phyloP scores from a whole-genome alignment of 495 filamentous ascomycete species.

The Neurospora terricola region DNA sequence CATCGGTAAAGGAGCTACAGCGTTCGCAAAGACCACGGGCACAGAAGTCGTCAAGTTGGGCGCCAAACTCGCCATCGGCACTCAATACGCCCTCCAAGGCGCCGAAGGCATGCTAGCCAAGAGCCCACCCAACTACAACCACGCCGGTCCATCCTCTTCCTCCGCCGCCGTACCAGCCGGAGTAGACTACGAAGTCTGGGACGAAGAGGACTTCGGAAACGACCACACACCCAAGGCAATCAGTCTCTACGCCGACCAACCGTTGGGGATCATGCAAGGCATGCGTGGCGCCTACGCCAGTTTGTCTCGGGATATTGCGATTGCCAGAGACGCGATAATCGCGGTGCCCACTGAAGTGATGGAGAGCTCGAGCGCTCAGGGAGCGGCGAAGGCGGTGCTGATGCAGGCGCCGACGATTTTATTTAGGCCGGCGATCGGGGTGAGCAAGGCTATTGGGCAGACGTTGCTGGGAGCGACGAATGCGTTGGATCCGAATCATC shows the following conservation, averaged over 20 bases:
- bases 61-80: conserved; percentile 89
- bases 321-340: conserved; percentile 82
- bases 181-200: conserved; percentile 38
- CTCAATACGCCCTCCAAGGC: conserved; percentile 79
- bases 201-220: conserved; percentile 54
- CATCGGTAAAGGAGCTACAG: conserved; percentile 77
- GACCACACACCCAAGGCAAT: conserved; percentile 54
- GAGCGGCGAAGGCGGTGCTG: conserved; percentile 69
- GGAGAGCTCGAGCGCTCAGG: conserved; percentile 74
- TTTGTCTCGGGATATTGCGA: conserved; percentile 74
- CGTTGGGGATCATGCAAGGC: conserved; percentile 75
- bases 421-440: conserved; percentile 80
- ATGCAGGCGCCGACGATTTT: conserved; percentile 83
- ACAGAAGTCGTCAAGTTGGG: conserved; percentile 86
- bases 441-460: conserved; percentile 80
- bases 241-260: conserved; percentile 87
- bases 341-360: conserved; percentile 88
- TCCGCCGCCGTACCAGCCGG: conserved; percentile 11
- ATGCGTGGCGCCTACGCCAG: conserved; percentile 71
- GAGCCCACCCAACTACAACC: conserved; percentile 20
- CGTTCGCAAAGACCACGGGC: conserved; percentile 87
- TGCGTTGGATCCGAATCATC: conserved; percentile 73
- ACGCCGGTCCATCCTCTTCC: conserved; percentile 1
- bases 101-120: conserved; percentile 68
- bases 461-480: conserved; percentile 91